Base-by-base conservation (phyloP, 1,284 basidiomycete genomes). In the Hymenochaete sp. region DNA sequence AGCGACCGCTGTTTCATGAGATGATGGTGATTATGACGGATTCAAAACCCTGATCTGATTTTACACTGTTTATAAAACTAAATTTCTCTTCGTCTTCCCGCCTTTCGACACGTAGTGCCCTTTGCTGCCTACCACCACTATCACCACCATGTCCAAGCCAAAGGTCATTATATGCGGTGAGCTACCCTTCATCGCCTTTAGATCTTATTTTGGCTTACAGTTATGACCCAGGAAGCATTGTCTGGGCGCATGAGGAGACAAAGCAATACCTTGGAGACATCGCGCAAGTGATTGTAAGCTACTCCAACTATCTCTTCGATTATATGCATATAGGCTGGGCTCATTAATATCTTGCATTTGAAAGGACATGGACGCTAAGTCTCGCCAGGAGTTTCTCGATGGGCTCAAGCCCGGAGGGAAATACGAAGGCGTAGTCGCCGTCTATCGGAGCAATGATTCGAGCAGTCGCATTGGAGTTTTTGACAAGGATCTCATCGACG, bases 201-300 rank as follows among this genome's bases (percentile, higher is more conserved):
- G 24, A 24, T 21, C 19, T 45, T n/a, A 31, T n/a, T n/a, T n/a
- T 5, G 21, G 21, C 35, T 29, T 33, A 26, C n/a, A 14, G 5
- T 3, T 5, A 35, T 42, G 11, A 45, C 35, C 39, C 35, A 85
- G 84, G 81, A 48, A 66, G 75, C 51, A 75, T 92, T 46, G 71
- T 80, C 32, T 92, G 88, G 88, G 85, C 88, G 0, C 75, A 84
- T 50, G 72, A 85, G 27, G 86, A 92, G 53, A 71, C 79, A 42
- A 67, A 77, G 44, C 62, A 73, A 35, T 70, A 91, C 53, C 73
- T 90, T 32, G 70, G 71, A 1, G 68, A 71, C 38, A 71, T 87
- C 44, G 79, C 87, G 31, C 80, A 91, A 44, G 69, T 91, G 21
- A 66, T 91, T 39, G 90, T 91, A 58, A 57, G 86, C 72, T 16